Evolutionary conservation across 768 basidiomycete genomes (phyloP), one percentile per base, ranked within the genome.

Genomic region (Scleroderma bovista): DNA sequence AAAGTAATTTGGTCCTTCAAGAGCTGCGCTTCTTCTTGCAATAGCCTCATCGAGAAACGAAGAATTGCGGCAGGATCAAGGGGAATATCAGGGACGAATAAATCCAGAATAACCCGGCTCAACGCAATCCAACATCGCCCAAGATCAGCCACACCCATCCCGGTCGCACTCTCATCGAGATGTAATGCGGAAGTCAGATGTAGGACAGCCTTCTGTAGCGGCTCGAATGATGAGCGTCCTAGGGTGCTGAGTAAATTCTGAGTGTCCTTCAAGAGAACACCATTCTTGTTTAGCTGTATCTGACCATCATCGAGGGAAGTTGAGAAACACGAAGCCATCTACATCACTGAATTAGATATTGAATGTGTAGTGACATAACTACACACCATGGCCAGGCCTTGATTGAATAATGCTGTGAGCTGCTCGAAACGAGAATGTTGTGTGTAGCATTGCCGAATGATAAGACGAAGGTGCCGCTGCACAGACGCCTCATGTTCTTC

Each of bases 61-160:
- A 81, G 74, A 31, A 84, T 76, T 20, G 81, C 82, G 7, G 84
- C 82, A 23, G 96, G 96, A 64, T 99, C 96, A 44, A 97, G 69
- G 2, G 94, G 92, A 2, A 80, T 70, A 63, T 91, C 78, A 0
- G 96, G 93, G 34, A 98, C 74, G 60, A 86, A 85, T 17, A 94
- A 75, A 3, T 84, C 73, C 20, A 92, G 62, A 22, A 93, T 65
- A 47, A 83, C 56, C 16, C 73, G 74, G 40, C 79, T 75, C 44
- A 88, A 60, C 1, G 75, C 76, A 29, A 90, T 70, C 82, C 86
- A 94, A 39, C 71, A 64, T 17, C 61, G 62, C 11, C 77, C 80
- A 8, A 78, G 46, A 49, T 61, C 69, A 22, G 61, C 56, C 9
- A 72, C 69, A 51, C 67, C 34, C 44, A 56, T 51, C n/a, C n/a